Conservation (phyloP, 805 yeast genomes). For the Brettanomyces naardenensis region DNA sequence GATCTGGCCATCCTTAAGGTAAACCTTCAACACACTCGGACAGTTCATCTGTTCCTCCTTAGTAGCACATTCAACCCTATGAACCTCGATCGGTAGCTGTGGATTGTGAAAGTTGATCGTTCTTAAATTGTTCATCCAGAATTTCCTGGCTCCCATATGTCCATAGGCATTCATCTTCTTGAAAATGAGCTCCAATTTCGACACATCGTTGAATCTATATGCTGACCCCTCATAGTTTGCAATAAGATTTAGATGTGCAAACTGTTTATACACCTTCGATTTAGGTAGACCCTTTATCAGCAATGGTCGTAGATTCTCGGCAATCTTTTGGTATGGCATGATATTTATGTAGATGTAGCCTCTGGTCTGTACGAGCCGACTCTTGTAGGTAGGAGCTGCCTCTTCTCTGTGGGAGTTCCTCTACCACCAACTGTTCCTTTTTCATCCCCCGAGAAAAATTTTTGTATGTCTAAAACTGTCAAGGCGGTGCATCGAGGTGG, state of each 20-base stretch:
- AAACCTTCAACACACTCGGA: slow-evolving; percentile 39
- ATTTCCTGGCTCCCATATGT: slow-evolving; percentile 61
- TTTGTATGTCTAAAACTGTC: too few species aligned
- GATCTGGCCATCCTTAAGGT: slow-evolving; percentile 30
- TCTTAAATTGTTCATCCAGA: slow-evolving; percentile 71
- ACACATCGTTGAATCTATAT: slow-evolving; percentile 29
- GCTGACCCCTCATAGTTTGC: slow-evolving; percentile 41
- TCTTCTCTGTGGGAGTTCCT: too few species aligned
- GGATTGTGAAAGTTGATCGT: slow-evolving; percentile 81
- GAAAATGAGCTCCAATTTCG: slow-evolving; percentile 44
- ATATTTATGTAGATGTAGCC: too few species aligned
- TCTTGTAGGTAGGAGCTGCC: too few species aligned
- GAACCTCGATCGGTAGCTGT: slow-evolving; percentile 50
- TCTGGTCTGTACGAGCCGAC: too few species aligned
- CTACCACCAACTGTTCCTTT: too few species aligned
- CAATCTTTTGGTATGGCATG: slow-evolving; percentile 17
- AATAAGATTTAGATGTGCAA: slow-evolving; percentile 40
- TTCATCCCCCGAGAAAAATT: too few species aligned
- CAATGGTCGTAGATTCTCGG: slow-evolving; percentile 17
- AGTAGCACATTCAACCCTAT: slow-evolving; percentile 38
- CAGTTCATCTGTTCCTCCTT: slow-evolving; percentile 35
- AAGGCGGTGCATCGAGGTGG: too few species aligned
- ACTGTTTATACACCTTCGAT: slow-evolving; percentile 38
- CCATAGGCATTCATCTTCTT: slow-evolving; percentile 39
- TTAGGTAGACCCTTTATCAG: slow-evolving; percentile 29